Conservation (phyloP, 345 rosid species). For the Populus simonii region DNA sequence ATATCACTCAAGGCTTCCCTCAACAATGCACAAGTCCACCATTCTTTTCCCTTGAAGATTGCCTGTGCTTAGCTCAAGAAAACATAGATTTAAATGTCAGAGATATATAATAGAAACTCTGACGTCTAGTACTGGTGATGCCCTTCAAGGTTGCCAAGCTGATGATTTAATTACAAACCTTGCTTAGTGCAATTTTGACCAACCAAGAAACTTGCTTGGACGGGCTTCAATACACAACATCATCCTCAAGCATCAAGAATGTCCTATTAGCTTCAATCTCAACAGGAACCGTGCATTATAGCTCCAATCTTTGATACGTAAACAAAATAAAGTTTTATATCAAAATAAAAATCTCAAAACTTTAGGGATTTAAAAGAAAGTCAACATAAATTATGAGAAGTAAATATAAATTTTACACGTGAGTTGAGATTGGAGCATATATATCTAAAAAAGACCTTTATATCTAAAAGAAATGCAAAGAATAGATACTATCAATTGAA, state of each 20-base stretch:
- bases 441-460: too few relatives aligned
- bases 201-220: constrained; percentile 37
- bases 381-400: too few relatives aligned
- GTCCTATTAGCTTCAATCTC: constrained; percentile 12
- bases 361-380: too few relatives aligned
- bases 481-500: too few relatives aligned
- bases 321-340: too few relatives aligned
- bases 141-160: constrained; percentile 12
- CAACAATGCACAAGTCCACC: constrained; percentile 8
- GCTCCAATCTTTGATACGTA: too few relatives aligned
- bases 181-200: constrained; percentile 43
- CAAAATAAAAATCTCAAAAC: too few relatives aligned
- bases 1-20: constrained; percentile 10
- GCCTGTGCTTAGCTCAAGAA: constrained; percentile 22
- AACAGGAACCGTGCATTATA: constrained; percentile 13
- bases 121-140: background rate
- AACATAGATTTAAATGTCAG: constrained; percentile 29
- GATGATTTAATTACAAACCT: constrained; percentile 19
- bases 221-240: constrained; percentile 18
- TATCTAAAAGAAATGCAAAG: too few relatives aligned
- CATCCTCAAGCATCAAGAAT: constrained; percentile 13
- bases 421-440: too few relatives aligned
- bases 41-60: constrained; percentile 34
- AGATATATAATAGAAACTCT: constrained; percentile 5
- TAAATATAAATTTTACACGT: too few relatives aligned